These are phyloP conservation scores for Eucalyptus regnans DNA, from an alignment of 345 rosid species.

Conservation along the genomic window DNA sequence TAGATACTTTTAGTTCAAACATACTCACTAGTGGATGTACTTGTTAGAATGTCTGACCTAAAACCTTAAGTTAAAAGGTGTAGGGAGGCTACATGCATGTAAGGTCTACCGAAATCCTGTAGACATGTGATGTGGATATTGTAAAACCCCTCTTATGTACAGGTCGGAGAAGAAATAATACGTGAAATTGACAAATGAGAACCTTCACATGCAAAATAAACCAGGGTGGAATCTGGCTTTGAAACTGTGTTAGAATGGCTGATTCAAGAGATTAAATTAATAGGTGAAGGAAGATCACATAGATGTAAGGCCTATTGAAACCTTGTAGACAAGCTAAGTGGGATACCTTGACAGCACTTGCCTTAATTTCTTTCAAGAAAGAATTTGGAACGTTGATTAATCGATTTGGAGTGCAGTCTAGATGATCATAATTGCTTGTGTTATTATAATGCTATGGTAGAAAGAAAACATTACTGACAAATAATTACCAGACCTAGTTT, in stretches of 20 bases:
- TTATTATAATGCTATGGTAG: neutral
- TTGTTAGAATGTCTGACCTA: neutral
- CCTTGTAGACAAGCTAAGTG: neutral
- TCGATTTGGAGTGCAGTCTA: neutral
- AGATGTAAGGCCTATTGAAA: neutral
- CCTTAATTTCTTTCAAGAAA: neutral
- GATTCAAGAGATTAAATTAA: neutral
- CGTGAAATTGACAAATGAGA: neutral
- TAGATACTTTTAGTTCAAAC: neutral
- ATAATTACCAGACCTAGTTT: neutral
- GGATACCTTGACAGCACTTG: neutral
- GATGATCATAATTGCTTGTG: neutral
- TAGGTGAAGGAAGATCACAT: neutral
- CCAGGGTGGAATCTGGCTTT: neutral
- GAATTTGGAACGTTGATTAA: neutral
- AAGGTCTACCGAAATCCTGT: neutral
- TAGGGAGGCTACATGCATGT: neutral
- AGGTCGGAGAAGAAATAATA: neutral
- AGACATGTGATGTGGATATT: neutral
- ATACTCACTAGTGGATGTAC: neutral
- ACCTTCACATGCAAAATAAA: neutral
- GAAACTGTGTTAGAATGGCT: neutral
- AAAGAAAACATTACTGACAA: neutral
- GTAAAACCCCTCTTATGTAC: neutral
- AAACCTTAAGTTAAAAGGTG: neutral